Evolutionary conservation across 192 early-diverging fungal species (phyloP), one percentile per base, ranked within the genome.

Genomic region (Backusella circina): DNA sequence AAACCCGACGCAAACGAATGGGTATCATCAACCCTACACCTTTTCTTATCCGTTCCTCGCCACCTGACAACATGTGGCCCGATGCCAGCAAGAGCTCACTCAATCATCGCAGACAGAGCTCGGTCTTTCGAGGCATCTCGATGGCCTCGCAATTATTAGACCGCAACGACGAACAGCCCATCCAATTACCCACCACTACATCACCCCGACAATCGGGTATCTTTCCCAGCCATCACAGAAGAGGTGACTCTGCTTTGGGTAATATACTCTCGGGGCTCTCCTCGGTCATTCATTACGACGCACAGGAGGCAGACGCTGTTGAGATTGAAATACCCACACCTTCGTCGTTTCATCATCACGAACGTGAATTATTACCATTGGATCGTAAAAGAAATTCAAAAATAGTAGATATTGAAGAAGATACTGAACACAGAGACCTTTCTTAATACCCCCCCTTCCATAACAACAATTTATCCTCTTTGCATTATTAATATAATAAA

Each of bases 321-420:
- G 79, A 76, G 65, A 81, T 77, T 28, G 72, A 81, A 61, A 81
- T 81, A 61, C 79, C 79, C 44, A 81, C 75, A 18, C 38, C 72
- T 23, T 65, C 67, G 28, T 32, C 68, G 26, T 33, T 78, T 13
- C 30, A 31, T 50, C 21, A 41, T 32, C 10, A 26, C 12, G 33
- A 39, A 47, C 57, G 73, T 44, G 73, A 74, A 44, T 38, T 66
- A 47, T 33, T 65, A 38, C 64, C 73, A 66, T 13, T 74, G 21
- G 38, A 74, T 37, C 31, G 31, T n/a, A 35, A n/a, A 38, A n/a
- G 54, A 23, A 33, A 31, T 23, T 73, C 72, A n/a, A 73, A 65
- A 65, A 21, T 73, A 64, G 33, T 74, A 26, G 61, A 74, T 15
- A 74, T 74, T 44, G 35, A 74, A 66, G 64, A 74, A 74, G 38